Conservation (phyloP, 352 stramenopile genomes). For the Globisporangium cylindrosporum region DNA sequence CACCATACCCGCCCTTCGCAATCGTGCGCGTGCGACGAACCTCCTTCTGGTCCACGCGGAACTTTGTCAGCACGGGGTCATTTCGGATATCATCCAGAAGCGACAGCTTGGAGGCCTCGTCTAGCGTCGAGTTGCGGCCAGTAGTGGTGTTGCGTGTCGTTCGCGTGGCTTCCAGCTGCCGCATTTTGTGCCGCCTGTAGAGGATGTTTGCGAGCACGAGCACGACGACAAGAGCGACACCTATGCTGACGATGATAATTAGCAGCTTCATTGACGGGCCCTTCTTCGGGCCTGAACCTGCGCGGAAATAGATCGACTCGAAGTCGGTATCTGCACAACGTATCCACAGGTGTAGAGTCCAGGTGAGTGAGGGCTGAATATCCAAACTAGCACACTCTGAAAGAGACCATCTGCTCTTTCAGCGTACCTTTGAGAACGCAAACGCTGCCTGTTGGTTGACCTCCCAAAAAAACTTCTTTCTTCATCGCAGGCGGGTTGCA, state of each 20-base stretch:
- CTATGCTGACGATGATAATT: conserved; percentile 9
- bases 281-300: background rate
- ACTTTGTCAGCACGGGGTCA: conserved; percentile 39
- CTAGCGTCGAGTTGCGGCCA: conserved; percentile 4
- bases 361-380: background rate
- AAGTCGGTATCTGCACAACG: conserved; percentile 15
- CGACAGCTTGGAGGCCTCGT: conserved; percentile 23
- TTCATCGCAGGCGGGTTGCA: conserved; percentile 1
- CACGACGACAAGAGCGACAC: conserved; percentile 1
- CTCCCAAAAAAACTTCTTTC: background rate
- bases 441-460: background rate
- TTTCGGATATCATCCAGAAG: conserved; percentile 49
- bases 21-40: conserved; percentile 33
- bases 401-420: background rate
- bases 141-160: conserved; percentile 10
- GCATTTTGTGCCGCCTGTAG: conserved; percentile 16
- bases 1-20: conserved; percentile 51
- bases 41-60: conserved; percentile 49
- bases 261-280: conserved; percentile 3
- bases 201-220: conserved; percentile 7
- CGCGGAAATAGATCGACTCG: conserved; percentile 5
- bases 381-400: background rate
- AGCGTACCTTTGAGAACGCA: conserved; percentile 15
- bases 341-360: background rate
- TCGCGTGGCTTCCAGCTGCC: conserved; percentile 13